Evolutionary conservation across 805 yeast species (phyloP), one percentile per base, ranked within the genome.

Genomic region (Wickerhamomyces sydowiorum): DNA sequence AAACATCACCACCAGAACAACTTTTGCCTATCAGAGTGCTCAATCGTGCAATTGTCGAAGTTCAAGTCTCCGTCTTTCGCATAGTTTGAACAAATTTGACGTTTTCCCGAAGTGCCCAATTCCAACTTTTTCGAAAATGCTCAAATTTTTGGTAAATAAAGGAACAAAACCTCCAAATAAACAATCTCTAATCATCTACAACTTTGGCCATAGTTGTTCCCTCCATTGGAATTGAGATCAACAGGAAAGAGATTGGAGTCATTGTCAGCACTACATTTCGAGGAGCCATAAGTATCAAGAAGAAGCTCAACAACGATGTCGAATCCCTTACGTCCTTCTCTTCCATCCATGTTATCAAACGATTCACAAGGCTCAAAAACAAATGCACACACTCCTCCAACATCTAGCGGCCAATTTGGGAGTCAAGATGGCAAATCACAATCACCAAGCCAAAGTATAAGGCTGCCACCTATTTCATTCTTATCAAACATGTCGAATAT

Each of bases 401-500:
- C n/a, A 2, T 30, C 33, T 3, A 10, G 22, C 18, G 33, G 33
- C 18, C 35, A 32, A 32, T 32, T 18, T 24, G 27, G n/a, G 7
- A 5, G 13, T 19, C 23, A 32, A 7, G 30, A 7, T 14, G 14
- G 15, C 6, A 8, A 15, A 3, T 4, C 23, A 3, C 20, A 32
- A 14, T 19, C 24, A 12, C 35, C 36, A 10, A 17, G n/a, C 14
- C 38, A 35, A 18, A 52, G 53, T 3, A 59, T 67, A 19, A 57
- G 66, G 32, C 49, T 68, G 10, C 72, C 73, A 10, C 70, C 72
- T 1, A 63, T 68, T 14, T 66, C 72, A 0, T 64, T 67, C 37
- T 51, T 60, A 12, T 49, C 52, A 14, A 50, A 45, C 12, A 33
- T 51, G 14, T 47, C 50, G 14, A 36, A 36, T 24, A 29, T 40